phyloP scores from a whole-genome alignment of 2,329 filamentous ascomycete genomes.

The Fusarium sp. region DNA sequence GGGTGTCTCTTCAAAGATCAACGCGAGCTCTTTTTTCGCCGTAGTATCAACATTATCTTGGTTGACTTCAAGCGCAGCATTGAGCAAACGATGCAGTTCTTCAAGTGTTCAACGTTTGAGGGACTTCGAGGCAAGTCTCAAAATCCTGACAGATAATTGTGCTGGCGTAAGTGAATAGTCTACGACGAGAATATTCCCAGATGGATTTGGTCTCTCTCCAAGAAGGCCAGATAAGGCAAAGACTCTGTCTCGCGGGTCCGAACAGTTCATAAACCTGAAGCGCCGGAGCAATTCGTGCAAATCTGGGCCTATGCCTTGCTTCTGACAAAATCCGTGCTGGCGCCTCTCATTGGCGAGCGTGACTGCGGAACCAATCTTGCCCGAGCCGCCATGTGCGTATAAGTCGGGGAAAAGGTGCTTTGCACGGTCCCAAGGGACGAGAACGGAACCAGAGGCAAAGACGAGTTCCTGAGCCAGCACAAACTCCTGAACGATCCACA shows the following conservation, averaged over 20 bases:
- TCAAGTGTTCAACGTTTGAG: neutral
- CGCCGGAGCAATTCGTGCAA: neutral
- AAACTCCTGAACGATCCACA: neutral
- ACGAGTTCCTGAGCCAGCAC: neutral
- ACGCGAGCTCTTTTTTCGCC: neutral
- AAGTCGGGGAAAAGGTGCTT: neutral
- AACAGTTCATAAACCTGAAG: neutral
- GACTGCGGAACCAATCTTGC: neutral
- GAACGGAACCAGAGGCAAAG: neutral
- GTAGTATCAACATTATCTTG: neutral
- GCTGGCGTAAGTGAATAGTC: neutral
- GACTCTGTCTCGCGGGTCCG: neutral
- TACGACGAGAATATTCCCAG: neutral
- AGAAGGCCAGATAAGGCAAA: neutral
- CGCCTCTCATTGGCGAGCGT: neutral
- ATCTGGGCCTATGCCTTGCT: neutral
- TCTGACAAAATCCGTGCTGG: neutral
- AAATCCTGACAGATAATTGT: neutral
- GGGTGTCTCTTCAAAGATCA: neutral
- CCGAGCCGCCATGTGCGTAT: neutral
- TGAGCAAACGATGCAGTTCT: neutral
- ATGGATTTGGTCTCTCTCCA: neutral
- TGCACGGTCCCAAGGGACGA: neutral
- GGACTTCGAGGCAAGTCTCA: neutral
- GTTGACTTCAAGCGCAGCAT: neutral